A percentile compares a stretch with the other conserved stretches of the same genome.
These are phyloP conservation scores for Exophiala bonariae DNA, from an alignment of 2,329 filamentous ascomycete genomes.

Conservation along the genomic window DNA sequence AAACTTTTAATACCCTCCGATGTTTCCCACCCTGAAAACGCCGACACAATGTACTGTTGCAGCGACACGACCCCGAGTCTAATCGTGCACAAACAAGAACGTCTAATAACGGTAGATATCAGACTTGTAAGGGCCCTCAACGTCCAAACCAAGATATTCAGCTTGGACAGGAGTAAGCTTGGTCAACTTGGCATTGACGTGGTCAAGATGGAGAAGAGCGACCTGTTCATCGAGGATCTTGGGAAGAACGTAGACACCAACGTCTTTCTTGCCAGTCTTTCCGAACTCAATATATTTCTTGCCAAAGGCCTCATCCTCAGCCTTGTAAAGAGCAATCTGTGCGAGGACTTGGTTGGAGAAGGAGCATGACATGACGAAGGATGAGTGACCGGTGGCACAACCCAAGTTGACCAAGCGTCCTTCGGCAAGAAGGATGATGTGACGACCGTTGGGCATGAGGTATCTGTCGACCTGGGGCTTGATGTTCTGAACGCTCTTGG, in stretches of 20 bases:
- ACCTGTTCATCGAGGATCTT: conserved; percentile 99
- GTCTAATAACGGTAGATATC: conserved; percentile 68
- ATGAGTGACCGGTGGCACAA: conserved; percentile 98
- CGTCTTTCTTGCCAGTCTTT: conserved; percentile 83
- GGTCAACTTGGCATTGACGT: conserved; percentile 93
- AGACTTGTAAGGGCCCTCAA: conserved; percentile 92
- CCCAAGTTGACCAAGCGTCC: conserved; percentile 99
- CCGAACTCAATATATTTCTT: conserved; percentile 96
- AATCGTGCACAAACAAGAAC: background rate
- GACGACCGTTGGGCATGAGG: conserved; percentile 86
- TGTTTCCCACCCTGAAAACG: conserved; percentile 12
- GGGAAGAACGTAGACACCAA: conserved; percentile 94
- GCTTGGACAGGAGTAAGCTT: conserved; percentile 82
- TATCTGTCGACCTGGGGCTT: conserved; percentile 99
- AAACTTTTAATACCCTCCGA: background rate
- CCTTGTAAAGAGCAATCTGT: conserved; percentile 98
- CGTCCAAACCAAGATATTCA: conserved; percentile 85
- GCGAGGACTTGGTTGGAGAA: conserved; percentile 99
- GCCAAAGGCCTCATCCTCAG: conserved; percentile 79
- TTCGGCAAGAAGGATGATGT: conserved; percentile 98
- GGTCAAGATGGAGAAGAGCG: conserved; percentile 85
- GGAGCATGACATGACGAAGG: conserved; percentile 99
- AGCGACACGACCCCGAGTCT: background rate
- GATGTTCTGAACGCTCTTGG: conserved; percentile 92
- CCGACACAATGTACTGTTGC: conserved; percentile 16